A percentile compares a stretch with the other conserved stretches of the same genome.
These are phyloP conservation scores for Tolypocladium album DNA, from an alignment of 2,329 filamentous ascomycete genomes.

Conservation along the genomic window DNA sequence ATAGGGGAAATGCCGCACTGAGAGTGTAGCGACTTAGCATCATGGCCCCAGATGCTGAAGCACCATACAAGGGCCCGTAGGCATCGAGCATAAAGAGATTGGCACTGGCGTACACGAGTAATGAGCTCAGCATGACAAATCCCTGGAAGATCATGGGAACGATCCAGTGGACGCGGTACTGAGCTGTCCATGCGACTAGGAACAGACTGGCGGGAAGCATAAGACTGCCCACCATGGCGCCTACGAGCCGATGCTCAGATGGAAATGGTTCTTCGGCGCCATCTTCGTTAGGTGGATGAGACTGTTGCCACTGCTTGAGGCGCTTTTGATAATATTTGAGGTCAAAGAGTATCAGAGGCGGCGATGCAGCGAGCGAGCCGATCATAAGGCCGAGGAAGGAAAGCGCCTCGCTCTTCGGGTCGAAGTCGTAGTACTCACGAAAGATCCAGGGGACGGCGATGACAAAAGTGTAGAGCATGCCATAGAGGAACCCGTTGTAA, in stretches of 20 bases:
- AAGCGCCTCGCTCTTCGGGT: constrained; percentile 46
- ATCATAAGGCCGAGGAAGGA: constrained; percentile 59
- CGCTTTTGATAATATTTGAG: constrained; percentile 43
- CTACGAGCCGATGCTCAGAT: constrained; percentile 54
- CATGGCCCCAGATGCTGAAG: constrained; percentile 14
- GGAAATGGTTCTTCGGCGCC: constrained; percentile 35
- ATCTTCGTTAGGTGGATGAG: constrained; percentile 26
- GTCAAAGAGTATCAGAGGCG: constrained; percentile 32
- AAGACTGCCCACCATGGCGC: constrained; percentile 50
- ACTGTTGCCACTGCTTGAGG: constrained; percentile 34
- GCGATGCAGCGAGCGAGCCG: constrained; percentile 46
- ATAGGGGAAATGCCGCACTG: constrained; percentile 44
- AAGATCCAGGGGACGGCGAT: constrained; percentile 57
- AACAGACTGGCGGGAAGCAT: constrained; percentile 54
- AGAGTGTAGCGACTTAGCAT: constrained; percentile 35
- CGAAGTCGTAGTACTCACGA: constrained; percentile 47
- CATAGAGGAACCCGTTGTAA: constrained; percentile 54
- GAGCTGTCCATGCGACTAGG: constrained; percentile 55
- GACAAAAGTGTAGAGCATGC: constrained; percentile 49
- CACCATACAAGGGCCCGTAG: constrained; percentile 15
- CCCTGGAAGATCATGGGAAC: constrained; percentile 15
- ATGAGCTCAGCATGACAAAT: constrained; percentile 13
- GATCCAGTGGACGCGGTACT: constrained; percentile 11
- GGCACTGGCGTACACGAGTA: constrained; percentile 16
- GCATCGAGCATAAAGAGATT: constrained; percentile 17